Percentiles rank a stretch among this genome's conserved stretches.
phyloP scores from a whole-genome alignment of 164 flowering plant genomes.

The Saururus chinensis region DNA sequence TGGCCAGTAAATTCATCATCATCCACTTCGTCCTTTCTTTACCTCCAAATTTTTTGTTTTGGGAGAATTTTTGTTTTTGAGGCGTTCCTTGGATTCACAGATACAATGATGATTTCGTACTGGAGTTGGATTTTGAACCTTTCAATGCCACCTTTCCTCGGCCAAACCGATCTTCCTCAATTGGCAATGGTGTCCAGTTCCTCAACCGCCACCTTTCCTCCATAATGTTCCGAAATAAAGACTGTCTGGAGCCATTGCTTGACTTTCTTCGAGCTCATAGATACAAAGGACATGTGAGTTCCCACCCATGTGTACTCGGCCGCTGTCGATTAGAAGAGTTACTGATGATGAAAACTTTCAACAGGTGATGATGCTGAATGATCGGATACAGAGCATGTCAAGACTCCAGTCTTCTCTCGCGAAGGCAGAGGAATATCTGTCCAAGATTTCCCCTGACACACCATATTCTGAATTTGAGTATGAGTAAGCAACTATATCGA shows the following conservation, averaged over 20 bases:
- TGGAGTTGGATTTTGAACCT: constrained; percentile 97
- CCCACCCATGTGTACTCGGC: not conserved
- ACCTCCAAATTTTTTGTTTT: not conserved
- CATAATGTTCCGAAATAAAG: constrained; percentile 68
- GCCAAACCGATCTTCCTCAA: constrained; percentile 66
- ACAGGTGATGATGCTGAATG: constrained; percentile 90
- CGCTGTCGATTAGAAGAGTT: not conserved
- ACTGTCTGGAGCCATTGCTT: constrained; percentile 80
- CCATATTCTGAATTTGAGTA: constrained; percentile 74
- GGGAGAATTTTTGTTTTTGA: not conserved
- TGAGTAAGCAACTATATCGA: constrained; percentile 28
- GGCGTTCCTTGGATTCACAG: constrained; percentile 14
- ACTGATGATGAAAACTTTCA: not conserved
- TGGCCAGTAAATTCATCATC: constrained; percentile 32
- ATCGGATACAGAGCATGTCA: constrained; percentile 55
- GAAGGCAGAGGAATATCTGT: constrained; percentile 77
- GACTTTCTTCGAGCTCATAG: constrained; percentile 79
- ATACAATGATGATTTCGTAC: constrained; percentile 25
- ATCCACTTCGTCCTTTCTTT: not conserved
- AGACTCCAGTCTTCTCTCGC: constrained; percentile 52
- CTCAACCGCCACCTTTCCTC: constrained; percentile 96
- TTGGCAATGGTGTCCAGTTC: constrained; percentile 95
- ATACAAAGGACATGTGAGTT: constrained; percentile 74
- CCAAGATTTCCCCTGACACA: constrained; percentile 52
- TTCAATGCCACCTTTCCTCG: constrained; percentile 82